A percentile compares a stretch with the other conserved stretches of the same genome.
phyloP scores from a whole-genome alignment of 345 rosid species.

The Lepidium africanum region DNA sequence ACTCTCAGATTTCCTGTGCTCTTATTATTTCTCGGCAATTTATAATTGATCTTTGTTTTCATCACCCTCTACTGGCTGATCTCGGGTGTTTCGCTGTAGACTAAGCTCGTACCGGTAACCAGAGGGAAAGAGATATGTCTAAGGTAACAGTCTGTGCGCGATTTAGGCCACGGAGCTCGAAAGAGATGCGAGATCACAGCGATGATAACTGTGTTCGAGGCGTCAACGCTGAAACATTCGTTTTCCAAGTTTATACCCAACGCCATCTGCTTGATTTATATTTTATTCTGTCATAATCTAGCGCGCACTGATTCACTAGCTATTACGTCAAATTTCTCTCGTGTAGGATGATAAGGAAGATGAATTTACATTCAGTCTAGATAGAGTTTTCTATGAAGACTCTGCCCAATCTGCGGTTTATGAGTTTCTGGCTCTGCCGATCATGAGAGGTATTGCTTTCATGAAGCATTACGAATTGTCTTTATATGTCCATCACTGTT shows the following conservation, averaged over 20 bases:
- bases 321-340: neutral
- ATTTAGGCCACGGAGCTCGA: constrained; percentile 66
- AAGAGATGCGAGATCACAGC: constrained; percentile 46
- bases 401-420: constrained; percentile 58
- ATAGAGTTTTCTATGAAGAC: constrained; percentile 51
- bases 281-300: neutral
- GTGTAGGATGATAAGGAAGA: constrained; percentile 67
- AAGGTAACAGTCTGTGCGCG: constrained; percentile 72
- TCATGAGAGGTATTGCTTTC: constrained; percentile 42
- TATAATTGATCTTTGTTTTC: neutral
- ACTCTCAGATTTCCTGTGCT: neutral
- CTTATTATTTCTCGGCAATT: neutral
- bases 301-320: neutral
- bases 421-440: constrained; percentile 62
- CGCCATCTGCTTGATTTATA: neutral
- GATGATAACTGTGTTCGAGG: constrained; percentile 43
- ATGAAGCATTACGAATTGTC: too few relatives aligned
- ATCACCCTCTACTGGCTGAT: neutral
- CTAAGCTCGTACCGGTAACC: neutral
- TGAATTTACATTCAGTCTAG: constrained; percentile 50
- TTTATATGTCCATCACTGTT: too few relatives aligned
- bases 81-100: neutral
- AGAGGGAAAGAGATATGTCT: constrained; percentile 24
- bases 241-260: constrained; percentile 44
- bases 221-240: constrained; percentile 49